Percentiles rank a stretch among this genome's conserved stretches.
These are phyloP conservation scores for Xerocomellus intermedius DNA, from an alignment of 768 basidiomycete genomes.

Conservation along the genomic window DNA sequence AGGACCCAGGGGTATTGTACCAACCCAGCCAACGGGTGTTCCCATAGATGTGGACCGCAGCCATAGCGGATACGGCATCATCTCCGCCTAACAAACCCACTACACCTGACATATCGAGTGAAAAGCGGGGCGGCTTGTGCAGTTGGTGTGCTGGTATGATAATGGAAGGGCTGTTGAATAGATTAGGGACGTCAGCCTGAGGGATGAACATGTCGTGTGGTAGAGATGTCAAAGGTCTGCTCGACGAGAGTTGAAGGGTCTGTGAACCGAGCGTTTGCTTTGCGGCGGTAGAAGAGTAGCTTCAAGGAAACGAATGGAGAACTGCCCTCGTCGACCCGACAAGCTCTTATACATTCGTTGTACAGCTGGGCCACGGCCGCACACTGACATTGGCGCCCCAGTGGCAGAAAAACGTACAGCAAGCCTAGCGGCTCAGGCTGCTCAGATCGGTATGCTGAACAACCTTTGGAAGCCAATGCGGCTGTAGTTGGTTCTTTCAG, in stretches of 20 bases:
- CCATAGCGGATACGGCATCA: slow-evolving; percentile 31
- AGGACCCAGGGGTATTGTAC: slow-evolving; percentile 37
- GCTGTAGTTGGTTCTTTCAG: too few species aligned
- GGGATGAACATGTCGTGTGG: slow-evolving; percentile 1
- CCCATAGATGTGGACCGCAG: slow-evolving; percentile 27
- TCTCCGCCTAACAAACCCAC: slow-evolving; percentile 32
- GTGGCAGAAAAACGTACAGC: too few species aligned
- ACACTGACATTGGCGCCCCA: too few species aligned
- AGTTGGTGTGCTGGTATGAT: neutral
- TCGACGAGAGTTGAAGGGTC: neutral
- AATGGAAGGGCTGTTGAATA: neutral
- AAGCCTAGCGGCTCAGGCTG: too few species aligned
- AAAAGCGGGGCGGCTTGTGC: slow-evolving; percentile 3
- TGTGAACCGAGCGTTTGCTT: neutral
- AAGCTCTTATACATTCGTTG: neutral
- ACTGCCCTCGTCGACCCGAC: neutral
- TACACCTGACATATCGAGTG: slow-evolving; percentile 26
- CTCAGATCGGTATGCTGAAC: too few species aligned
- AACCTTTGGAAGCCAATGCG: too few species aligned
- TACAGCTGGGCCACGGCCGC: too few species aligned
- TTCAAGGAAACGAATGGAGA: neutral
- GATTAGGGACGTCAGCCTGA: neutral
- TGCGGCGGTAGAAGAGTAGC: neutral
- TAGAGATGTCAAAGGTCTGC: neutral
- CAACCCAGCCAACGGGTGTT: slow-evolving; percentile 32